Evolutionary conservation across 768 basidiomycete genomes (phyloP), one percentile per base, ranked within the genome.

Genomic region (Porpolomopsis calyptriformis): DNA sequence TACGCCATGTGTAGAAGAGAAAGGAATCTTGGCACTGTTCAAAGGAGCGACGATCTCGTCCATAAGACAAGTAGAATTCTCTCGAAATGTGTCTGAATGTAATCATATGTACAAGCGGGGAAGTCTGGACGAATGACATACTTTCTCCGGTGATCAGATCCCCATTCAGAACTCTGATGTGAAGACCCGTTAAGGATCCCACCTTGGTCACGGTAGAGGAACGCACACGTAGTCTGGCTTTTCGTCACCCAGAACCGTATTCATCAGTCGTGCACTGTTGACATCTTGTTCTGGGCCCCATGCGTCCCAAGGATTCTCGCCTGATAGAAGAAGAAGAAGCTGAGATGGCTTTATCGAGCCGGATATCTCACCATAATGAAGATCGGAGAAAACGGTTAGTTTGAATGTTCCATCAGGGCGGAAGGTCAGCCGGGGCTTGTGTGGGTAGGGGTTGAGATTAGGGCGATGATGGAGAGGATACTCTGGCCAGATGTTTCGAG

Each of bases 61-160:
- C 22, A 86, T 75, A 45, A 82, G 67, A 1, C 56, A 64, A 0
- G 84, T 85, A 0, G 80, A 73, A 51, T 86, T 86, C 49, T 82
- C 73, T 39, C 64, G 69, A 60, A 77, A 78, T 0, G 82, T 79
- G 50, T 82, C 81, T 82, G 27, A 2, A n/a, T 78, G 19, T 82
- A 70, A 8, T 78, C 77, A 10, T 78, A 24, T 31, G 12, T 38
- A 6, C 37, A 26, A 40, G 45, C 16, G 37, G n/a, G 10, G 23
- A 49, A 26, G 12, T 16, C 43, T 27, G 46, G 78, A 77, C 77
- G 78, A 80, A 8, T 81, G 9, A 52, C 83, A 10, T 47, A 81
- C 82, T 74, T 62, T 84, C 82, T 23, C 84, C 83, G 0, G 83
- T 86, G 27, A 85, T 79, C 47, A 83, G 61, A 53, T 86, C 84